Evolutionary conservation across 2,329 filamentous ascomycete species (phyloP).

Genomic region (Arthroderma uncinatum): DNA sequence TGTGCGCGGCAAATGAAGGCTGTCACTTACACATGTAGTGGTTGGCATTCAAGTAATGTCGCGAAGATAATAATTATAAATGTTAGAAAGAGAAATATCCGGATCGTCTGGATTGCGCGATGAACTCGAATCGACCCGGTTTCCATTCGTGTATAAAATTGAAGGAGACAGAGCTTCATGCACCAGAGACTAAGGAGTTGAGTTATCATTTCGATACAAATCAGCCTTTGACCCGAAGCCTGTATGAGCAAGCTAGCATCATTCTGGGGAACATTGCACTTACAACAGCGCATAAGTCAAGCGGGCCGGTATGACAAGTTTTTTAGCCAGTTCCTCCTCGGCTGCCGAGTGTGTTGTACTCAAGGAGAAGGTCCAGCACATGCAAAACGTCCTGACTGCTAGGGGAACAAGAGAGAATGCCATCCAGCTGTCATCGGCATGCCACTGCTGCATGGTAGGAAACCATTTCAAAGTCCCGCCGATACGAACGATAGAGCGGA

Average conservation of each 20-base stretch:
- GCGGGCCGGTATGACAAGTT: constrained; percentile 13
- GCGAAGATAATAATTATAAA: constrained; percentile 11
- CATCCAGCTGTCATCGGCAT: constrained; percentile 16
- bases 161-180: constrained; percentile 15
- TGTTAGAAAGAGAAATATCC: constrained; percentile 10
- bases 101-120: constrained; percentile 11
- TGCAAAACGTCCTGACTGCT: constrained; percentile 8
- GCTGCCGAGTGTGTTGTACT: not conserved
- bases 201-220: not conserved
- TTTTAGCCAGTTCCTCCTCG: constrained; percentile 8
- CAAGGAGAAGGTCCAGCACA: constrained; percentile 12
- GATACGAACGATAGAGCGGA: constrained; percentile 13
- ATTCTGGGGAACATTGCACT: not conserved
- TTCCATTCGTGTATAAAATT: constrained; percentile 15
- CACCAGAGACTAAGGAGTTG: constrained; percentile 13
- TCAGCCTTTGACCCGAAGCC: not conserved
- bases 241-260: too few relatives aligned
- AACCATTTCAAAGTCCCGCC: constrained; percentile 10
- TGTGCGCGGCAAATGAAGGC: not conserved
- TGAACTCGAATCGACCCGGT: constrained; percentile 15
- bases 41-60: constrained; percentile 14
- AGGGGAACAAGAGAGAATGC: constrained; percentile 13
- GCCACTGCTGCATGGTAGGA: constrained; percentile 12
- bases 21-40: constrained; percentile 10
- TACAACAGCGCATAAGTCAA: constrained; percentile 14